Evolutionary conservation across 805 yeast genomes (phyloP).

Genomic region (Metschnikowia kofuensis): DNA sequence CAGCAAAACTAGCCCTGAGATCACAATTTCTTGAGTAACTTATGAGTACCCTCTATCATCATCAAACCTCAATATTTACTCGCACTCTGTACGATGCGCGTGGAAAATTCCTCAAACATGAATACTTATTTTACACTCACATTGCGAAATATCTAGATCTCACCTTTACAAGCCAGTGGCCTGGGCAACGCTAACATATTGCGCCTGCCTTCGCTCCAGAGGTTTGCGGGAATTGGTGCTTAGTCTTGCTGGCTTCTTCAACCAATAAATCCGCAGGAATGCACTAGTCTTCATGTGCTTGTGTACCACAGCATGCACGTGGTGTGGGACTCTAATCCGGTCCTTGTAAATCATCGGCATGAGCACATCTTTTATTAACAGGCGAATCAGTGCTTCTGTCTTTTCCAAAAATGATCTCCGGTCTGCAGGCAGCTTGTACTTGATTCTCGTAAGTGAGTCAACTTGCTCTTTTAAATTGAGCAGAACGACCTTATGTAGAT

Average conservation of each 20-base stretch:
- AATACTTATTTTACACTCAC: too few relatives aligned
- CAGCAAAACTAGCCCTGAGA: too few relatives aligned
- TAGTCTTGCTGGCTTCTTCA: slow-evolving; percentile 13
- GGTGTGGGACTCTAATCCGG: slow-evolving; percentile 8
- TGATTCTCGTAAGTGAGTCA: slow-evolving; percentile 34
- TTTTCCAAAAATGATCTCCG: slow-evolving; percentile 27
- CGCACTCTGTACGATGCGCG: too few relatives aligned
- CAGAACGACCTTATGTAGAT: slow-evolving; percentile 35
- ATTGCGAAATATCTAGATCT: not conserved
- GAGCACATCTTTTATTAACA: slow-evolving; percentile 26
- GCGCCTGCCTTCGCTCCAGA: slow-evolving; percentile 11
- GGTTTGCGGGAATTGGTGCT: not conserved
- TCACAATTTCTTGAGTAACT: too few relatives aligned
- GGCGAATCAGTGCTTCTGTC: slow-evolving; percentile 25
- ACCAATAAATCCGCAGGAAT: slow-evolving; percentile 35
- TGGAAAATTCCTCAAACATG: too few relatives aligned
- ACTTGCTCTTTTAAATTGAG: slow-evolving; percentile 38
- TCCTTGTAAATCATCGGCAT: slow-evolving; percentile 23
- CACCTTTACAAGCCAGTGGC: not conserved
- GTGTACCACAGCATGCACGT: slow-evolving; percentile 26
- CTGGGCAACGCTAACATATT: slow-evolving; percentile 3
- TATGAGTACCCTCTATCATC: too few relatives aligned
- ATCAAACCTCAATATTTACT: too few relatives aligned
- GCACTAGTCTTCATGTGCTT: slow-evolving; percentile 22
- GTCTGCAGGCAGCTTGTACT: slow-evolving; percentile 30